Evolutionary conservation across 371 early-diverging fungal species (phyloP), one percentile per base, ranked within the genome.

Genomic region (Haplosporangium sp.): DNA sequence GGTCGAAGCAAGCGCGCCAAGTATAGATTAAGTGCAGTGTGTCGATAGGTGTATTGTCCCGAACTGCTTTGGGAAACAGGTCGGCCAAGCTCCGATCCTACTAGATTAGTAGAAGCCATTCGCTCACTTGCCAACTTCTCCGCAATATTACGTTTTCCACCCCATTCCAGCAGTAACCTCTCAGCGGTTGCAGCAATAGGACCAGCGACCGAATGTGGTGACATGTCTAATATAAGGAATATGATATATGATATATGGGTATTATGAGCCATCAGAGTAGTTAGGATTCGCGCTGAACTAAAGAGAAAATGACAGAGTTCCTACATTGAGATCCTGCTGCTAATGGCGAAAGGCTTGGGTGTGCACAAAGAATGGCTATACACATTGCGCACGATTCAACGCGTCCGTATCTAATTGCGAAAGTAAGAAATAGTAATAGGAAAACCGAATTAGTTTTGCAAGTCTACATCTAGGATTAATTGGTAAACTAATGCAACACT

Each of bases 11-110:
- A 63, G 15, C 96, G 93, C 15, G 90, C 86, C 61, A 96, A 64
- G 69, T 92, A 95, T 10, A 94, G 76, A 10, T 89, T 92, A 52
- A 96, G 84, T n/a, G 94, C 96, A 68, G 95, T 89, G 72, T 94
- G 93, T 19, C 86, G 85, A 20, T 90, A 92, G 66, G 94, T 94
- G 59, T 82, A 88, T 40, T 75, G 82, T 20, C 69, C 84, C 0
- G 88, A 81, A 34, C 86, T 89, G 20, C 86, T 75, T 10, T 86
- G 76, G 0, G 86, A 72, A 44, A 88, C 70, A 0, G 90, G 88
- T 60, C 85, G 63, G 6, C 91, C 92, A 8, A 91, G 81, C 55
- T 85, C 86, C 56, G 78, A 85, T 65, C 70, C 83, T 34, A 77
- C 82, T 70, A 67, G 55, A 68, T 17, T 67, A 62, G 73, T 57